These are phyloP conservation scores for Mycena citricolor DNA, from an alignment of 1,284 basidiomycete species.

Conservation along the genomic window DNA sequence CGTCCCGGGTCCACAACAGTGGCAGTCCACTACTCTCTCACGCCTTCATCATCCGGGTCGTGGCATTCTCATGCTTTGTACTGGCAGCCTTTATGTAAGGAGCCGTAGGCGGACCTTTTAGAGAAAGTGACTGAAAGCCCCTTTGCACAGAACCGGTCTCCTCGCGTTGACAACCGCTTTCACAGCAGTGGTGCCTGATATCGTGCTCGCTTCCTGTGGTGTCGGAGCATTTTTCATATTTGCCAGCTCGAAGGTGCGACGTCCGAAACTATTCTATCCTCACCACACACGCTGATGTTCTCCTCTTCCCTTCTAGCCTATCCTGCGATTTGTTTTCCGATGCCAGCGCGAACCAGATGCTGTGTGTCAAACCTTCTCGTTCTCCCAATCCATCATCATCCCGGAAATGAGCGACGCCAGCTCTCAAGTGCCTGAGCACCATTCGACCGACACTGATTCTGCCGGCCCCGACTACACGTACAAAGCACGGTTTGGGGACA, in stretches of 20 bases:
- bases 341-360: too few relatives aligned
- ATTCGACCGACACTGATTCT: too few relatives aligned
- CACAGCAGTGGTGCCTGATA: conserved; percentile 10
- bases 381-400: too few relatives aligned
- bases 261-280: too few relatives aligned
- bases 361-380: too few relatives aligned
- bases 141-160: conserved; percentile 6
- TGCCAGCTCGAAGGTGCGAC: conserved; percentile 6
- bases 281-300: neutral
- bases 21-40: too few relatives aligned
- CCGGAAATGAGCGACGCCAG: too few relatives aligned
- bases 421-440: too few relatives aligned
- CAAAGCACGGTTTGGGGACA: too few relatives aligned
- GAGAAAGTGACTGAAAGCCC: too few relatives aligned
- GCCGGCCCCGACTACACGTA: too few relatives aligned
- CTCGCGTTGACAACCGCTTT: conserved; percentile 7
- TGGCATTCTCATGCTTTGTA: conserved; percentile 11
- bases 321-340: conserved; percentile 8
- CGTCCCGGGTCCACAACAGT: too few relatives aligned
- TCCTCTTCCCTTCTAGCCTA: neutral
- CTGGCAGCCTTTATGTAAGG: conserved; percentile 15
- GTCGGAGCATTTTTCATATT: conserved; percentile 17
- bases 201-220: conserved; percentile 11
- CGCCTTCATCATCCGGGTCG: conserved; percentile 6
- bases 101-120: neutral